A percentile compares a stretch with the other conserved stretches of the same genome.
These are phyloP conservation scores for Triglochin maritima DNA, from an alignment of 106 monocot genomes.

Conservation along the genomic window DNA sequence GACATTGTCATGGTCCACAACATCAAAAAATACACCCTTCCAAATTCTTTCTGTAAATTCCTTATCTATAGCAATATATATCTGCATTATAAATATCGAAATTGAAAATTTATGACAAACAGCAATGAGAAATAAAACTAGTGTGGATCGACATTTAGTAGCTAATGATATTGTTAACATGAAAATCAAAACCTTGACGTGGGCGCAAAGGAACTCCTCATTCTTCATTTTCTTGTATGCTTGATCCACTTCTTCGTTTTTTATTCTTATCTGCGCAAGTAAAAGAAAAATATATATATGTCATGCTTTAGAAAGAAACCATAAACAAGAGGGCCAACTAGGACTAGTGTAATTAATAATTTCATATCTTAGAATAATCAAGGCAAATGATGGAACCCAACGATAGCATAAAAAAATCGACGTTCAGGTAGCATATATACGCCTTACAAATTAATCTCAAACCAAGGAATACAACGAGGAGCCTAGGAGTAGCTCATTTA, in stretches of 20 bases:
- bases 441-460: no score
- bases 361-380: no score
- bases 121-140: not conserved
- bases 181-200: slow-evolving; percentile 99
- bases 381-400: no score
- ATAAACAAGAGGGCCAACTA: no score
- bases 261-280: slow-evolving; percentile 63
- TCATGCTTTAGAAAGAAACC: no score
- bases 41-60: slow-evolving; percentile 86
- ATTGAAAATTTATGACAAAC: slow-evolving; percentile 1
- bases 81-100: slow-evolving; percentile 10
- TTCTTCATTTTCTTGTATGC: slow-evolving; percentile 98
- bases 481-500: no score
- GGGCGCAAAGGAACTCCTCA: slow-evolving; percentile 91
- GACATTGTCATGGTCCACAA: slow-evolving; percentile 99
- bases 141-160: not conserved
- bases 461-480: no score
- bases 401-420: no score
- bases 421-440: no score
- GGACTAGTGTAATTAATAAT: no score
- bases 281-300: not conserved
- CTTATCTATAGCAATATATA: slow-evolving; percentile 76
- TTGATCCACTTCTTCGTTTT: slow-evolving; percentile 98
- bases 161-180: no score
- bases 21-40: slow-evolving; percentile 88